These are phyloP conservation scores for Sinapis alba DNA, from an alignment of 441 rosid species.

Conservation along the genomic window DNA sequence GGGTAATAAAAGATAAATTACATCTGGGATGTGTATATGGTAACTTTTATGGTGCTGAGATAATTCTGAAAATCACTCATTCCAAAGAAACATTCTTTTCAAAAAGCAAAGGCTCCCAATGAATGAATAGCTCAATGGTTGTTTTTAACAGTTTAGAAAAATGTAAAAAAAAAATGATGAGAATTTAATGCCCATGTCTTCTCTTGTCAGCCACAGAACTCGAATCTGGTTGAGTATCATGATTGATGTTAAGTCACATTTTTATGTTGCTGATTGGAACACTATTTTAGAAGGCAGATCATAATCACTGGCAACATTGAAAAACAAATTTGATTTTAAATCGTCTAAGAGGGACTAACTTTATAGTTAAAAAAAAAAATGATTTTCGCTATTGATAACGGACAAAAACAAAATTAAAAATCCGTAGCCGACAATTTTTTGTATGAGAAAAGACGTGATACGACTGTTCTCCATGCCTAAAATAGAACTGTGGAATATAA, in stretches of 20 bases:
- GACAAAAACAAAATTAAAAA: not conserved
- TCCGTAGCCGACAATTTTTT: not conserved
- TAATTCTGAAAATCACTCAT: conserved; percentile 37
- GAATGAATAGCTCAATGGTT: conserved; percentile 21
- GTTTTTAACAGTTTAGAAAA: conserved; percentile 3
- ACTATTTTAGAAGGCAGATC: not conserved
- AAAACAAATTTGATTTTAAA: not conserved
- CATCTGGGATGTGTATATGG: conserved; percentile 37
- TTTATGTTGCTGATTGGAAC: conserved; percentile 18
- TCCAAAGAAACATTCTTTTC: conserved; percentile 43
- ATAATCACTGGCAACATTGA: not conserved
- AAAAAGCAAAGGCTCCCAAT: conserved; percentile 38
- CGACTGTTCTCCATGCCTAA: not conserved
- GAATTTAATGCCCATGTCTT: conserved; percentile 19
- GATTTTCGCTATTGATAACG: not conserved
- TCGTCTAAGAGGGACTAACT: not conserved
- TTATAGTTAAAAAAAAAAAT: no score
- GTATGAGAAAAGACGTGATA: not conserved
- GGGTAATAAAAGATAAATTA: conserved; percentile 25
- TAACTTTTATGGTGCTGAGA: conserved; percentile 42
- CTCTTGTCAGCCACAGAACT: conserved; percentile 33
- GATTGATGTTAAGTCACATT: conserved; percentile 6
- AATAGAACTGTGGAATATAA: not conserved
- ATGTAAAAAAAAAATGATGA: not conserved
- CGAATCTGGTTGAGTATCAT: conserved; percentile 4